Evolutionary conservation across 1,284 basidiomycete genomes (phyloP).

Genomic region (Sporisorium scitamineum): DNA sequence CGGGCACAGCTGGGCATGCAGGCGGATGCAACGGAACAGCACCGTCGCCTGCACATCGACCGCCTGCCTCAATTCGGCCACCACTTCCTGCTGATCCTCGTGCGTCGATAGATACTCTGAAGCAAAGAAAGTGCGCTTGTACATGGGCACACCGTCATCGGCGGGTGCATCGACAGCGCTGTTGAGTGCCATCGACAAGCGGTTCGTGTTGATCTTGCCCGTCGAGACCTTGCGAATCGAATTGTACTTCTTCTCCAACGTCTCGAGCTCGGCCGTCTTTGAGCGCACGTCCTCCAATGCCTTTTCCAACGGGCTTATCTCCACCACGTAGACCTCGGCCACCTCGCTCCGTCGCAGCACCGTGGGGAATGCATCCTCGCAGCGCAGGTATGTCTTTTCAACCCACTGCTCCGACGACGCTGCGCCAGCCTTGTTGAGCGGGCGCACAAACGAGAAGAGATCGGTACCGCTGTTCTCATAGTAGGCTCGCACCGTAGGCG

Average conservation of each 20-base stretch:
- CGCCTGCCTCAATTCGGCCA: constrained; percentile 78
- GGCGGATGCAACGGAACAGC: constrained; percentile 83
- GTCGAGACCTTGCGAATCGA: constrained; percentile 79
- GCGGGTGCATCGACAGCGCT: constrained; percentile 84
- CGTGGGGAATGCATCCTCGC: constrained; percentile 89
- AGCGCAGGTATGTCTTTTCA: constrained; percentile 76
- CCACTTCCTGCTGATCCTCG: constrained; percentile 78
- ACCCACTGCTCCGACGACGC: constrained; percentile 74
- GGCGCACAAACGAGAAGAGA: constrained; percentile 76
- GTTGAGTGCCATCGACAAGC: constrained; percentile 88
- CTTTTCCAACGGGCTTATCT: constrained; percentile 87
- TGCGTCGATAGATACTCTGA: constrained; percentile 78
- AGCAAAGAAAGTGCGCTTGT: constrained; percentile 76
- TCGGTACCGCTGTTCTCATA: constrained; percentile 78
- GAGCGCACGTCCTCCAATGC: constrained; percentile 83
- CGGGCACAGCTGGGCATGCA: constrained; percentile 85
- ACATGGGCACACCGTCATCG: constrained; percentile 78
- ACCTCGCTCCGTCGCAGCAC: constrained; percentile 91
- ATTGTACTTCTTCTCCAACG: constrained; percentile 79
- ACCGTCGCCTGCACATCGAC: constrained; percentile 82
- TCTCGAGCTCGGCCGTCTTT: constrained; percentile 81
- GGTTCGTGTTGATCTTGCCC: constrained; percentile 78
- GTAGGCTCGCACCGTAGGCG: constrained; percentile 82
- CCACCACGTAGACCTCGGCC: constrained; percentile 78
- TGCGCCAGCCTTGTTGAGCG: constrained; percentile 33